Evolutionary conservation across 1,284 basidiomycete species (phyloP), one percentile per base, ranked within the genome.

Genomic region (Golubevia pallescens): DNA sequence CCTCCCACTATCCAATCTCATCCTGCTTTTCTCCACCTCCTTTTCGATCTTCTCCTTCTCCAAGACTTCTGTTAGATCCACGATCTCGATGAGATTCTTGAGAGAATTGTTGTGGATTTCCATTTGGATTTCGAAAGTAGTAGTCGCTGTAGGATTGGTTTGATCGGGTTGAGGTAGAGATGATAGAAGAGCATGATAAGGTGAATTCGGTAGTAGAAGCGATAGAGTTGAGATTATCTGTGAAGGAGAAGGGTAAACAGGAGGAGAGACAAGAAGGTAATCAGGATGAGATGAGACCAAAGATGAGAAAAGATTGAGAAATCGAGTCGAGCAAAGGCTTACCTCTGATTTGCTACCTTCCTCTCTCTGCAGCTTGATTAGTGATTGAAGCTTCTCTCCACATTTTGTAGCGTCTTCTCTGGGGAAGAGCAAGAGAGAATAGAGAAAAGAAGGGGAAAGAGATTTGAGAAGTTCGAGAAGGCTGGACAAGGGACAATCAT

Each of bases 161-260:
- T 90, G 89, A 81, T 96, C 93, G 0, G 92, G 92, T 1, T 88
- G 87, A 3, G 93, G 91, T 0, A 96, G 87, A 0, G 87, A 87
- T 1, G 90, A 90, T 2, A 98, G 87, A 0, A 91, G 86, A 0
- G 87, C 71, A 74, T 92, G 92, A 28, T 92, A 87, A 0, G 89
- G 87, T 6, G 95, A 95, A 8, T 90, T 89, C 0, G 93, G 93
- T 3, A 97, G 90, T 8, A 94, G 88, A 32, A 92, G 87, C 2
- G 88, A 88, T 8, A 98, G 88, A 0, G 91, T 89, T 38, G 89
- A 87, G 62, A 91, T 89, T 20, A 95, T 78, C 93, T 95, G 28
- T 28, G 62, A 65, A 61, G 58, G 69, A 53, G 8, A 62, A 54
- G 21, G 59, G 63, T 19, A 60, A 56, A 19, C 65, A 66, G 10